A percentile compares a stretch with the other conserved stretches of the same genome.
Evolutionary conservation across 805 yeast species (phyloP).

Genomic region (Metschnikowia gelsemii): DNA sequence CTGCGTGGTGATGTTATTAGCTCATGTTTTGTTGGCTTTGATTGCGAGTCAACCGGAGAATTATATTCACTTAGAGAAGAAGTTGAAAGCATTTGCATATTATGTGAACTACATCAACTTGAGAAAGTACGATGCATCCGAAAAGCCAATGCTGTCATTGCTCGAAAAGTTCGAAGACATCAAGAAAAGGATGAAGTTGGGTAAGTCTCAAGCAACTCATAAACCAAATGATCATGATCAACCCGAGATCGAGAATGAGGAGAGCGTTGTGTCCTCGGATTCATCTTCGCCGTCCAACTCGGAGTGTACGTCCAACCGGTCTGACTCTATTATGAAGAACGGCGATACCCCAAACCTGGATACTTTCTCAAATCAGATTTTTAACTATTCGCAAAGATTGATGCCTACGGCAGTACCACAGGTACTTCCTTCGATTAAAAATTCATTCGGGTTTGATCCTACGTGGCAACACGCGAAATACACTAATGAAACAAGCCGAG

Average conservation of each 20-base stretch:
- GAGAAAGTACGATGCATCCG: constrained; percentile 20
- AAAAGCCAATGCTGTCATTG: constrained; percentile 17
- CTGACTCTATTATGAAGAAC: not conserved
- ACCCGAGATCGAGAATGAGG: not conserved
- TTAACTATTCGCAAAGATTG: not conserved
- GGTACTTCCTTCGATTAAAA: not conserved
- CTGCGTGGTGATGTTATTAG: constrained; percentile 18
- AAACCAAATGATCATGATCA: constrained; percentile 1
- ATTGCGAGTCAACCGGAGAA: constrained; percentile 21
- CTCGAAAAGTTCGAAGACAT: constrained; percentile 11
- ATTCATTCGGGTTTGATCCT: constrained; percentile 4
- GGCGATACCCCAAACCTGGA: not conserved
- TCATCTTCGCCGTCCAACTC: constrained; percentile 8
- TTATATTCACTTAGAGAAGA: constrained; percentile 19
- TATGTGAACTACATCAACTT: constrained; percentile 15
- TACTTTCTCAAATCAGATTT: not conserved
- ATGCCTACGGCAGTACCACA: not conserved
- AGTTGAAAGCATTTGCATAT: constrained; percentile 17
- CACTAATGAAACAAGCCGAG: not conserved
- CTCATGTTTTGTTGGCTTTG: constrained; percentile 17
- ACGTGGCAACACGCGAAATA: constrained; percentile 5
- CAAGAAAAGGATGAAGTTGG: constrained; percentile 10
- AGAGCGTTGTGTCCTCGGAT: not conserved
- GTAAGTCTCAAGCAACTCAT: not conserved
- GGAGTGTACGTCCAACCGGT: not conserved